Percentiles rank a stretch among this genome's conserved stretches.
These are phyloP conservation scores for Moesziomyces antarcticus DNA, from an alignment of 1,284 basidiomycete genomes.

Conservation along the genomic window DNA sequence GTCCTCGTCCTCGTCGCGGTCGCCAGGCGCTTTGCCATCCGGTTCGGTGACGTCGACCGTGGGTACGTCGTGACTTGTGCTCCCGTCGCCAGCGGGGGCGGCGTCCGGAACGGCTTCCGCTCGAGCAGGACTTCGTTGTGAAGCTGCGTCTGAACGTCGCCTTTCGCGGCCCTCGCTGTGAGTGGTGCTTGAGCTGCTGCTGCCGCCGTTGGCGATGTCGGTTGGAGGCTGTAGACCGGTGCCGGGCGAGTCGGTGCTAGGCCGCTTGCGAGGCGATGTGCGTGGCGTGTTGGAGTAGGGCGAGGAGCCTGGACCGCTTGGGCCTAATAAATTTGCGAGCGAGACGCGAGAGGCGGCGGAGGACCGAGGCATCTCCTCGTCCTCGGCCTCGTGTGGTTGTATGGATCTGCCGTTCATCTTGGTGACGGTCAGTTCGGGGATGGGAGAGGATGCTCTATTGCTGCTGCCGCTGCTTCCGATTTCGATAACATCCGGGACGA, in stretches of 20 bases:
- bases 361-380: slow-evolving; percentile 36
- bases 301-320: slow-evolving; percentile 39
- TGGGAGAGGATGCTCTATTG: slow-evolving; percentile 33
- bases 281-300: slow-evolving; percentile 31
- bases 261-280: slow-evolving; percentile 42
- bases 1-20: slow-evolving; percentile 22
- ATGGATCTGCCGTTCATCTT: slow-evolving; percentile 28
- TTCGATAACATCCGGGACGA: slow-evolving; percentile 27
- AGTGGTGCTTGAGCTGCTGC: slow-evolving; percentile 1
- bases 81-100: slow-evolving; percentile 27
- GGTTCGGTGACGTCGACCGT: slow-evolving; percentile 26
- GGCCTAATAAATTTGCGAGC: slow-evolving; percentile 44
- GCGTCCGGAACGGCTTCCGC: slow-evolving; percentile 12
- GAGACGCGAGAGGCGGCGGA: slow-evolving; percentile 43
- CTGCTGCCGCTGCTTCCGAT: slow-evolving; percentile 21
- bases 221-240: slow-evolving; percentile 16
- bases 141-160: slow-evolving; percentile 15
- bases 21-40: slow-evolving; percentile 2
- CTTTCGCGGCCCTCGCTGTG: slow-evolving; percentile 8
- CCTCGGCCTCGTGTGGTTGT: slow-evolving; percentile 13
- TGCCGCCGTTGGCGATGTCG: slow-evolving; percentile 3
- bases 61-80: slow-evolving; percentile 14
- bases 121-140: slow-evolving; percentile 7
- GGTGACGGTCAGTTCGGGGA: slow-evolving; percentile 10
- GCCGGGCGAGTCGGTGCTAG: slow-evolving; percentile 22